Evolutionary conservation across 495 filamentous ascomycete genomes (phyloP).

Genomic region (Aspergillus avenaceus): DNA sequence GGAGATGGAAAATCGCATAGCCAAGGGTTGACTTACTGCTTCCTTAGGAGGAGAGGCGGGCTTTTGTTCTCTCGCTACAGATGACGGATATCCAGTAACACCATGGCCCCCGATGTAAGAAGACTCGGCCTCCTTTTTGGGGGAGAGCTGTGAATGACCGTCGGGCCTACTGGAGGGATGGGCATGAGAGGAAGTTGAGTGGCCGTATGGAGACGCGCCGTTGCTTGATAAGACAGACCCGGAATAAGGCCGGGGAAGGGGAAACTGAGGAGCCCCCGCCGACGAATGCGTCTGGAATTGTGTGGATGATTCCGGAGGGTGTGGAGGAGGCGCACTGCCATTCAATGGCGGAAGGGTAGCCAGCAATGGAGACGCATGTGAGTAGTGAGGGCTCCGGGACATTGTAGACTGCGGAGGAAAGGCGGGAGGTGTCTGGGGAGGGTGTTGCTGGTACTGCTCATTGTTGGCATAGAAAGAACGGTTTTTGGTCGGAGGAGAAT

Average conservation of each 20-base stretch:
- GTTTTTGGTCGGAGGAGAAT: slow-evolving; percentile 45
- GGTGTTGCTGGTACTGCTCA: slow-evolving; percentile 51
- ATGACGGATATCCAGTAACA: slow-evolving; percentile 21
- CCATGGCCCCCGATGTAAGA: slow-evolving; percentile 34
- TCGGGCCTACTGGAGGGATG: slow-evolving; percentile 42
- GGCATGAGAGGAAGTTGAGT: slow-evolving; percentile 39
- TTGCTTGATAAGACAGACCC: slow-evolving; percentile 34
- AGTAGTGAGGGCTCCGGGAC: slow-evolving; percentile 45
- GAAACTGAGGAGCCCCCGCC: slow-evolving; percentile 26
- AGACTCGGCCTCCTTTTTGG: slow-evolving; percentile 35
- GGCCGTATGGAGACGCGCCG: slow-evolving; percentile 37
- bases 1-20: neutral
- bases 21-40: slow-evolving; percentile 23
- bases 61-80: slow-evolving; percentile 28
- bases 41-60: slow-evolving; percentile 38
- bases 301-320: slow-evolving; percentile 36
- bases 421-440: slow-evolving; percentile 50
- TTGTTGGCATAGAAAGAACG: slow-evolving; percentile 53
- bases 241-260: slow-evolving; percentile 43
- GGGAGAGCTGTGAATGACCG: slow-evolving; percentile 41
- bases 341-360: slow-evolving; percentile 47
- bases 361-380: slow-evolving; percentile 48
- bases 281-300: slow-evolving; percentile 43
- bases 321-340: slow-evolving; percentile 45
- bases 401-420: slow-evolving; percentile 50